These are phyloP conservation scores for Poterioochromonas sp. DNA, from an alignment of 352 stramenopile genomes.

Conservation along the genomic window DNA sequence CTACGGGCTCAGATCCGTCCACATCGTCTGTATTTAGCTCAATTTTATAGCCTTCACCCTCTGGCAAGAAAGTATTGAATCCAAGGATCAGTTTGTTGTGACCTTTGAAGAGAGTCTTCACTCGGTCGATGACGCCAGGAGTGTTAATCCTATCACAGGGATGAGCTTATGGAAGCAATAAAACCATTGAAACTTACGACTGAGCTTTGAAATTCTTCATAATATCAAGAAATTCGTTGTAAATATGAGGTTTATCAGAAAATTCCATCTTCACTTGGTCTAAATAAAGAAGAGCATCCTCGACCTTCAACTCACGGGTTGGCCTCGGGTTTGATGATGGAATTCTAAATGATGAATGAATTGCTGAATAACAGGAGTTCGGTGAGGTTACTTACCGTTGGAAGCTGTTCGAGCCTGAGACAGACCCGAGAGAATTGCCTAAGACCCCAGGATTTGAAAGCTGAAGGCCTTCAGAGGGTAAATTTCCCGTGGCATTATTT, in stretches of 20 bases:
- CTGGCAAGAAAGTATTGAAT: conserved; percentile 98
- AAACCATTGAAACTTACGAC: conserved; percentile 28
- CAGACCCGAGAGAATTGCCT: too few relatives aligned
- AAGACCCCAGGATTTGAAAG: too few relatives aligned
- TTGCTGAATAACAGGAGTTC: too few relatives aligned
- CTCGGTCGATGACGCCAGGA: conserved; percentile 92
- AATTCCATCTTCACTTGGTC: conserved; percentile 99
- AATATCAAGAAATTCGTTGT: conserved; percentile 99
- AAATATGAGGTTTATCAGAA: conserved; percentile 95
- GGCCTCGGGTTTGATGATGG: too few relatives aligned
- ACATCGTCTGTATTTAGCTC: conserved; percentile 50
- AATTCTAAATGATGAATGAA: too few relatives aligned
- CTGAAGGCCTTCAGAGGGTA: too few relatives aligned
- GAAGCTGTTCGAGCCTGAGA: too few relatives aligned
- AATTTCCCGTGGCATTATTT: too few relatives aligned
- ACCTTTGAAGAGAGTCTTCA: conserved; percentile 93
- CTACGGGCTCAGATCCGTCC: too few relatives aligned
- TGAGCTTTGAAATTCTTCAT: conserved; percentile 99
- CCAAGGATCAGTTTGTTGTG: conserved; percentile 95
- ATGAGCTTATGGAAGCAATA: neutral
- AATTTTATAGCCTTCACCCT: conserved; percentile 66
- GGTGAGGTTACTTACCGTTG: too few relatives aligned
- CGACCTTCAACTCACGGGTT: conserved; percentile 72
- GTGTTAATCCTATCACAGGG: conserved; percentile 82
- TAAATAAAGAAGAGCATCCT: conserved; percentile 98